Base-by-base conservation (phyloP, 1,284 basidiomycete species). In the Leucoagaricus sp. region DNA sequence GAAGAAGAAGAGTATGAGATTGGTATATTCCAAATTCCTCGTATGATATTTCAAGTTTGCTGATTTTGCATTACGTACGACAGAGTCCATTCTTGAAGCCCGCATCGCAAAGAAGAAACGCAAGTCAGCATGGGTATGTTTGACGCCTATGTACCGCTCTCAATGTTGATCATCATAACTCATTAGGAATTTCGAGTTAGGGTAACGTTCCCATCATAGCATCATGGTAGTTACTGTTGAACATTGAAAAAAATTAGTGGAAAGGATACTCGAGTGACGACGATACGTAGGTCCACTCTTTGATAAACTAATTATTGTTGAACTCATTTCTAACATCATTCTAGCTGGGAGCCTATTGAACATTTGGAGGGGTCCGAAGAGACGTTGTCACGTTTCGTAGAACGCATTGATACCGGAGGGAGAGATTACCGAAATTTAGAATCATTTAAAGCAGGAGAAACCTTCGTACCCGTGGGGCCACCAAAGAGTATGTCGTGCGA, bases 321-420 rank as follows among this genome's bases (percentile, higher is more conserved):
- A 25, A 47, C 31, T 49, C 6, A 44, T 21, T 29, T 17, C 19
- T 40, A 12, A 23, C 6, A 12, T n/a, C 40, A n/a, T 38, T 28
- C 13, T 57, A 90, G 87, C 13, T 90, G 87, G 87, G 88, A 91
- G 61, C 87, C 88, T 5, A 66, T 71, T 13, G 75, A 80, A 45
- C 86, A 84, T 6, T 89, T 91, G 59, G 66, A 68, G 10, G 82
- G 78, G 7, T 86, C 85, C 2, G 80, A 85, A 60, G 75, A 83
- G 50, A 75, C 87, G 21, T 61, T 90, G 9, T 67, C 78, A 13
- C 65, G 65, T 0, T 91, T 91, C 61, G 90, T 88, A 87, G 67
- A 74, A 46, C 79, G 81, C 36, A 72, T 81, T 26, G 72, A 80
- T 53, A 71, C 74, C 1, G 72, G 71, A 46, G 82, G 77, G 1